Conservation (phyloP, 2,329 filamentous ascomycete species). For the Proliferodiscus dingleyae region DNA sequence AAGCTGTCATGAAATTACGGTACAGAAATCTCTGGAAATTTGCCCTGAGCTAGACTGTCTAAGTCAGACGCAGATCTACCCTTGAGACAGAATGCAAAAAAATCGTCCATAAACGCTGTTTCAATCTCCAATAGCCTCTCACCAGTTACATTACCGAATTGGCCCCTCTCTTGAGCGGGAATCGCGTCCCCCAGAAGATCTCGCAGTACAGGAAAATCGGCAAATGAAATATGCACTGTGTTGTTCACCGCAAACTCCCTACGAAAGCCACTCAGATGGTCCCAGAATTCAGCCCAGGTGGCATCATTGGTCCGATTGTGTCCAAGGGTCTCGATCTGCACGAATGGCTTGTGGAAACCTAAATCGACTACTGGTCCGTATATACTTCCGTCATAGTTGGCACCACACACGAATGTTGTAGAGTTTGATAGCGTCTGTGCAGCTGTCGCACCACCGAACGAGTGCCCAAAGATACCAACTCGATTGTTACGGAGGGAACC, state of each 20-base stretch:
- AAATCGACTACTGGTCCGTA: constrained; percentile 21
- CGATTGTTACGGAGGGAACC: constrained; percentile 1
- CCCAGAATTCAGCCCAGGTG: constrained; percentile 14
- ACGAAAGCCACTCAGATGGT: constrained; percentile 16
- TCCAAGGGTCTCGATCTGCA: constrained; percentile 26
- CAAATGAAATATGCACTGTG: constrained; percentile 15
- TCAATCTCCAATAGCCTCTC: too few species aligned
- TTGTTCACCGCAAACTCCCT: constrained; percentile 16
- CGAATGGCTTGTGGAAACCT: constrained; percentile 28
- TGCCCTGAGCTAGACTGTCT: too few species aligned
- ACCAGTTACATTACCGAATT: too few species aligned
- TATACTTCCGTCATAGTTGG: constrained; percentile 35
- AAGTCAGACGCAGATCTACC: too few species aligned
- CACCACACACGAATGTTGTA: constrained; percentile 28
- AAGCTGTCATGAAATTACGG: too few species aligned
- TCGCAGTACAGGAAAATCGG: too few species aligned
- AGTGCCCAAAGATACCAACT: constrained; percentile 14
- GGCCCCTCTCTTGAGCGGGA: too few species aligned
- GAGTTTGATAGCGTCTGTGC: constrained; percentile 29
- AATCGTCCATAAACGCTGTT: too few species aligned
- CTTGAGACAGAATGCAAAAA: too few species aligned
- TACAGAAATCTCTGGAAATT: too few species aligned
- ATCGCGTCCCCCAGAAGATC: too few species aligned
- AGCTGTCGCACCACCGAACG: constrained; percentile 26
- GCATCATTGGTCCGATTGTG: constrained; percentile 17